Base-by-base conservation (phyloP, 805 yeast genomes). In the Suhomyces sp. region DNA sequence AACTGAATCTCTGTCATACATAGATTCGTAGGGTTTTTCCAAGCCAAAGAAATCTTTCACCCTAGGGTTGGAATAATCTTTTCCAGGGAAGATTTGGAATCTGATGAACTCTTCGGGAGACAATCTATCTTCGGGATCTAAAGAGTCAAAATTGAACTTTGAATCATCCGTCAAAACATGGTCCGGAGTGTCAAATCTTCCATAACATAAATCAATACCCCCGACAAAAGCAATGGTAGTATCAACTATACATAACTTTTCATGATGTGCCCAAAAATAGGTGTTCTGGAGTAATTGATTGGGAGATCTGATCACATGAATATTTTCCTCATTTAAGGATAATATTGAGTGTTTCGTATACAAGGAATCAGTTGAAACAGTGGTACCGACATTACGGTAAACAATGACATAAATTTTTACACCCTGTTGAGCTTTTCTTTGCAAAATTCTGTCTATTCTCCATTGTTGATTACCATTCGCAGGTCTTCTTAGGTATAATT, bases 181-280 rank as follows among this genome's bases (percentile, higher is more conserved):
- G 51, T 91, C 96, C 2, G 97, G 95, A 0, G 98, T 91, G 60
- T 93, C 99, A 65, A 77, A 93, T 50, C 99, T 75, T 14, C 98
- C 99, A 58, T 76, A 93, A 56, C 99, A 93, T 38, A 93, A 69
- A 61, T 93, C 99, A 46, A 91, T 81, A 24, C 99, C 99, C 23
- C 99, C 99, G 36, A 88, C 65, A 54, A 91, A 93, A 2, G 95
- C 95, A 28, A 88, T 74, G 0, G 90, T 81, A 46, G 86, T 86
- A 59, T 93, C 99, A 39, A 93, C 68, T 22, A 93, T 75, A 41
- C 90, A 79, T 38, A 93, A 59, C 53, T 93, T 93, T 53, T 93
- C 99, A 64, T 93, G 99, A 65, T 93, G 99, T 0, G 99, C 98
- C 98, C 98, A 93, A 56, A 93, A 95, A 51, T 80, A 84, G 0